Conservation (phyloP, 768 basidiomycete genomes). For the Naganishia vaughanmartiniae region DNA sequence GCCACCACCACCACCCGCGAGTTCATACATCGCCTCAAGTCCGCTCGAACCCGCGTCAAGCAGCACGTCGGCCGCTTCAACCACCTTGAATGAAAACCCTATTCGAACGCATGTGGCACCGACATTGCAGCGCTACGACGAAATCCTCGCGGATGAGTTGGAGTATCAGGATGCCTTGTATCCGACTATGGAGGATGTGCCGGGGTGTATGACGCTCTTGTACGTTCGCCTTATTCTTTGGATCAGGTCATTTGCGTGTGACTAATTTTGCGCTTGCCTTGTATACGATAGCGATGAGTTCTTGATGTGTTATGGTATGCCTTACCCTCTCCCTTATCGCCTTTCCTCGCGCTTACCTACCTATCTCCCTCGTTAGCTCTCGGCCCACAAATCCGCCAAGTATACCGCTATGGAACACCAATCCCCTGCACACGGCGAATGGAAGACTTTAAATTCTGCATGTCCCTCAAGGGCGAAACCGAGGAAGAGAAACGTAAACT, state of each 20-base stretch:
- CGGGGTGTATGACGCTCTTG: slow-evolving; percentile 69
- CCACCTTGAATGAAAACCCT: neutral
- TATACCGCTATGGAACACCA: slow-evolving; percentile 80
- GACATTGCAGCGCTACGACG: slow-evolving; percentile 37
- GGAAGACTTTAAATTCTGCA: slow-evolving; percentile 93
- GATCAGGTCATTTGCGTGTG: neutral
- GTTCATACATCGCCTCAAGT: slow-evolving; percentile 17
- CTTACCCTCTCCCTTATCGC: neutral
- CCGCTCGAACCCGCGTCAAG: slow-evolving; percentile 10
- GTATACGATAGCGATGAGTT: slow-evolving; percentile 57
- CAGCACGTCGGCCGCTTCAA: neutral
- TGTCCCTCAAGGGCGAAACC: slow-evolving; percentile 73
- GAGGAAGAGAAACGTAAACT: slow-evolving; percentile 73
- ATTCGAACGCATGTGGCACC: slow-evolving; percentile 23
- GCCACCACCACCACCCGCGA: neutral
- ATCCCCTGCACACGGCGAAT: slow-evolving; percentile 71
- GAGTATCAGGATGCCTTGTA: slow-evolving; percentile 53
- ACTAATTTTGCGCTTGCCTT: slow-evolving; percentile 53
- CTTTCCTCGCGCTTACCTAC: neutral
- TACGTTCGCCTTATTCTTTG: slow-evolving; percentile 33
- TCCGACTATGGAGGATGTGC: slow-evolving; percentile 74
- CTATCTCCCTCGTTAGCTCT: slow-evolving; percentile 59
- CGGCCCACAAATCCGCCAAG: slow-evolving; percentile 71
- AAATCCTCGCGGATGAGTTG: slow-evolving; percentile 43
- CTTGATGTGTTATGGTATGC: slow-evolving; percentile 53